Conservation (phyloP, 257 asterid species). For the Lycium barbarum region DNA sequence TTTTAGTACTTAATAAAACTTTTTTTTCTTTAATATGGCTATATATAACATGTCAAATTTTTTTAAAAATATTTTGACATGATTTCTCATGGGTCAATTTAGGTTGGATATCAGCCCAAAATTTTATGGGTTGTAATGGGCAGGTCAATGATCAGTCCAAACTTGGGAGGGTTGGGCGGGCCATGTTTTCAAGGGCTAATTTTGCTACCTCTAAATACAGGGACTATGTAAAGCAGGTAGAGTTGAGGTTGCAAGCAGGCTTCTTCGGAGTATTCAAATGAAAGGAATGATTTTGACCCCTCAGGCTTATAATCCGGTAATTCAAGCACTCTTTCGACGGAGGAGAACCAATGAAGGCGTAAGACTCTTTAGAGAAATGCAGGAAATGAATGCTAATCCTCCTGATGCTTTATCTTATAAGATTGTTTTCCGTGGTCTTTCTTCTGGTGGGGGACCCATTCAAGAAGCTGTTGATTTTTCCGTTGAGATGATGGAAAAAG, state of each 20-base stretch:
- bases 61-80: too few species aligned
- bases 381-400: constrained; percentile 63
- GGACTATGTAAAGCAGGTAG: constrained; percentile 90
- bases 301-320: constrained; percentile 82
- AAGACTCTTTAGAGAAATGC: constrained; percentile 91
- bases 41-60: too few species aligned
- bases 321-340: constrained; percentile 72
- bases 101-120: too few species aligned
- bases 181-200: too few species aligned
- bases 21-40: too few species aligned
- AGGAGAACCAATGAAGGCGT: constrained; percentile 68
- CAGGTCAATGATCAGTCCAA: too few species aligned
- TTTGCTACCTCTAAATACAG: constrained; percentile 31
- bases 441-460: constrained; percentile 86
- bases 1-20: too few species aligned
- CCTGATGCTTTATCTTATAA: constrained; percentile 86
- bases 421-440: constrained; percentile 78
- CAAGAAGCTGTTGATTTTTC: constrained; percentile 90
- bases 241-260: constrained; percentile 67
- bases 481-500: constrained; percentile 75
- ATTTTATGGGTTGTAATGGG: too few species aligned
- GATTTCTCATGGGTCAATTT: too few species aligned
- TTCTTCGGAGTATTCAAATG: constrained; percentile 80
- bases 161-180: too few species aligned
- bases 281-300: constrained; percentile 83